Percentiles rank a stretch among this genome's conserved stretches.
Evolutionary conservation across 768 basidiomycete genomes (phyloP).

Genomic region (Lactarius trivialis): DNA sequence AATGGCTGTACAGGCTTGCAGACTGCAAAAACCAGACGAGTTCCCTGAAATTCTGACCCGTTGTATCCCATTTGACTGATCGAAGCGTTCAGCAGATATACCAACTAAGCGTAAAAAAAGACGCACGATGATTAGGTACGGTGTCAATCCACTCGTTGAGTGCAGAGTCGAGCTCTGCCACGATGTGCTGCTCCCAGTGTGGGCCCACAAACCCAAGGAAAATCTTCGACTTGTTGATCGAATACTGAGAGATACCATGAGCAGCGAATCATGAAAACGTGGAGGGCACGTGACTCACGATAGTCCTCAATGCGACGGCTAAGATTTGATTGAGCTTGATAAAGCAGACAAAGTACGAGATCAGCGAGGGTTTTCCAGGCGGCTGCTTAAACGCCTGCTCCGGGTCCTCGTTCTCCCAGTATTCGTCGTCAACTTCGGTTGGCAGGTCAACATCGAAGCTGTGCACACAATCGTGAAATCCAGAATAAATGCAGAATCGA

Average conservation of each 20-base stretch:
- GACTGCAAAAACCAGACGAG: conserved; percentile 30
- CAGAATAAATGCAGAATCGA: neutral
- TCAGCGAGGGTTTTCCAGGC: conserved; percentile 43
- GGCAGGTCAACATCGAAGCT: conserved; percentile 26
- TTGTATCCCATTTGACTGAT: conserved; percentile 25
- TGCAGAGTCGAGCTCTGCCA: conserved; percentile 42
- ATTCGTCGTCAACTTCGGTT: conserved; percentile 23
- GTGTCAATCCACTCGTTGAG: conserved; percentile 43
- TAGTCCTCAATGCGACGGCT: conserved; percentile 54
- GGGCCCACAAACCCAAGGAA: conserved; percentile 45
- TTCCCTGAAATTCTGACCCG: conserved; percentile 19
- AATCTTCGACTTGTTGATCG: conserved; percentile 59
- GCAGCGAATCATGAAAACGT: neutral
- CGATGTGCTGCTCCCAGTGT: conserved; percentile 43
- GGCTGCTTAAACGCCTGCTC: conserved; percentile 54
- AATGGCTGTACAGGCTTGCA: conserved; percentile 35
- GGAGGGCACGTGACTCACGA: conserved; percentile 34
- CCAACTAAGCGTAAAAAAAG: neutral
- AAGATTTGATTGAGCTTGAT: conserved; percentile 60
- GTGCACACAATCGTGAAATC: conserved; percentile 15
- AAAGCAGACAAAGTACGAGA: conserved; percentile 49
- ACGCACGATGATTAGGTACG: conserved; percentile 35
- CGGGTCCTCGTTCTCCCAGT: conserved; percentile 22
- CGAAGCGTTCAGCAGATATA: neutral
- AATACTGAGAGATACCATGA: conserved; percentile 43